Evolutionary conservation across 495 filamentous ascomycete genomes (phyloP).

Genomic region (Penicillium cinerascens): DNA sequence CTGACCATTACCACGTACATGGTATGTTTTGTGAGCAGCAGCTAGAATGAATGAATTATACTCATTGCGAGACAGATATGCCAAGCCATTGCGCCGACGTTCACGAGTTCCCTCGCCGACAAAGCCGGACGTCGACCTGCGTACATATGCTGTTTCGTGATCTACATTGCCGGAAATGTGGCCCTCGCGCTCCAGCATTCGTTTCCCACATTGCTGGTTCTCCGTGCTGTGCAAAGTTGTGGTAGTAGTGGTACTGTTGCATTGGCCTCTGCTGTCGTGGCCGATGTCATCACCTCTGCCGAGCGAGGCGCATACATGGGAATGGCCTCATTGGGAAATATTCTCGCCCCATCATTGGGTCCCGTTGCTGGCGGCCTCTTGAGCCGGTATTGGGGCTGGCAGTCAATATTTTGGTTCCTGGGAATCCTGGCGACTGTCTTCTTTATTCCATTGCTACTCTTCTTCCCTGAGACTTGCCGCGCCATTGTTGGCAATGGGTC

Average conservation of each 20-base stretch:
- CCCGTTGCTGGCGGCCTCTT: slow-evolving; percentile 64
- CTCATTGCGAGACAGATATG: slow-evolving; percentile 31
- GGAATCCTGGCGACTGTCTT: slow-evolving; percentile 49
- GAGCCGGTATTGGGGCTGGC: slow-evolving; percentile 63
- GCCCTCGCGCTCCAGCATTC: slow-evolving; percentile 43
- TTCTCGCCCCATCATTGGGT: slow-evolving; percentile 43
- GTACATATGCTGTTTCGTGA: slow-evolving; percentile 43
- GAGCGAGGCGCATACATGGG: slow-evolving; percentile 51
- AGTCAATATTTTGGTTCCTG: slow-evolving; percentile 73
- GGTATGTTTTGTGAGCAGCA: slow-evolving; percentile 20
- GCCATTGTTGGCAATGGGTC: slow-evolving; percentile 43
- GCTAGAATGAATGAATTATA: not conserved
- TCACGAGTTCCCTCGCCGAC: slow-evolving; percentile 50
- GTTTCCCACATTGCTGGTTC: slow-evolving; percentile 42
- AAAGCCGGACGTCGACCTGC: slow-evolving; percentile 46
- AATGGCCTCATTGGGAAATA: slow-evolving; percentile 30
- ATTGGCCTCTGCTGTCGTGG: slow-evolving; percentile 42
- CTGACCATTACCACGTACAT: slow-evolving; percentile 51
- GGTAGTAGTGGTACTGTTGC: slow-evolving; percentile 49
- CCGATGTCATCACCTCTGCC: slow-evolving; percentile 41
- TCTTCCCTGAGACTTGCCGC: slow-evolving; percentile 44
- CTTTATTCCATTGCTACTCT: slow-evolving; percentile 26
- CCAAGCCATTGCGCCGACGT: slow-evolving; percentile 48
- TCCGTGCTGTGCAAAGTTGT: slow-evolving; percentile 49
- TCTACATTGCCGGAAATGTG: slow-evolving; percentile 48